These are phyloP conservation scores for Basidiobolus meristosporus DNA, from an alignment of 371 early-diverging fungal genomes.

Conservation along the genomic window DNA sequence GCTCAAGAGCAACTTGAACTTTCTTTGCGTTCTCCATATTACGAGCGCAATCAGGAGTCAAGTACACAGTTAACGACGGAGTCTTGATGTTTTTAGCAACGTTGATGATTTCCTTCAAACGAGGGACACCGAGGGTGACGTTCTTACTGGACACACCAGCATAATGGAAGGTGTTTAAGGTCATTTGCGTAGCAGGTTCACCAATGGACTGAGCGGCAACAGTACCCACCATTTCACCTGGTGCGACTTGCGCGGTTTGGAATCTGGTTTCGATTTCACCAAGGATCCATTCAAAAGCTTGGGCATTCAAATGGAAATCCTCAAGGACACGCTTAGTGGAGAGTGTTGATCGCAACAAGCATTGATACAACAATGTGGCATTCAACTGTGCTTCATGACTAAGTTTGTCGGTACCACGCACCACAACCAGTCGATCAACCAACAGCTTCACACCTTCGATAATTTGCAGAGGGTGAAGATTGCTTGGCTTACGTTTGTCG, in stretches of 20 bases:
- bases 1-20: conserved; percentile 81
- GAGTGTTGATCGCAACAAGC: conserved; percentile 66
- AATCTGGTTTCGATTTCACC: conserved; percentile 87
- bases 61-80: conserved; percentile 78
- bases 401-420: conserved; percentile 74
- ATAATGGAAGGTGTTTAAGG: conserved; percentile 98
- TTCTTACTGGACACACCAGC: conserved; percentile 98
- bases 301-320: conserved; percentile 66
- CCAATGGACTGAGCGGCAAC: conserved; percentile 99
- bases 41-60: conserved; percentile 53
- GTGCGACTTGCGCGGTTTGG: conserved; percentile 75
- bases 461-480: conserved; percentile 73
- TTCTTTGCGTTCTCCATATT: conserved; percentile 77
- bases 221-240: conserved; percentile 99
- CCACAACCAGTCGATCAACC: conserved; percentile 52
- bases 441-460: conserved; percentile 50
- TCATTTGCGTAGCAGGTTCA: conserved; percentile 99
- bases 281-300: conserved; percentile 89
- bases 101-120: conserved; percentile 99
- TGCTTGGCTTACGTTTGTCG: conserved; percentile 57
- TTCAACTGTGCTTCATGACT: conserved; percentile 76
- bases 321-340: conserved; percentile 75
- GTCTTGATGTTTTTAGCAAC: conserved; percentile 96
- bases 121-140: conserved; percentile 98
- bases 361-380: conserved; percentile 80